phyloP scores from a whole-genome alignment of 2,329 filamentous ascomycete genomes.

The Paracoccidioides brasiliensis region DNA sequence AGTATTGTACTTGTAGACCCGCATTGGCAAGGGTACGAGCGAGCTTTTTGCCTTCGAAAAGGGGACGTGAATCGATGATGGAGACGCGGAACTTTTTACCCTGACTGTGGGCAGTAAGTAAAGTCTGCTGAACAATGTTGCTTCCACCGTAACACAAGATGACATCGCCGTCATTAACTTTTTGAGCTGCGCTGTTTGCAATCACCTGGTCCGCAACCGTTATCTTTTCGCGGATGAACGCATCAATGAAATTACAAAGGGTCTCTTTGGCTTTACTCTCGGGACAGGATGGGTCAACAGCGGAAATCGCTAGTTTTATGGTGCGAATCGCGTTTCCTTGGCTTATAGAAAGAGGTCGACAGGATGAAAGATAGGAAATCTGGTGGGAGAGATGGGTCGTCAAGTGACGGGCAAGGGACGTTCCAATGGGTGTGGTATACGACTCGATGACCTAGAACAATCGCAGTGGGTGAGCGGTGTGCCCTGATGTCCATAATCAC shows the following conservation, averaged over 20 bases:
- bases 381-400: constrained; percentile 87
- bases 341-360: constrained; percentile 87
- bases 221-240: constrained; percentile 81
- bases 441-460: constrained; percentile 64
- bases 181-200: constrained; percentile 57
- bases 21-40: constrained; percentile 56
- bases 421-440: constrained; percentile 79
- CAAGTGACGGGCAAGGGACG: constrained; percentile 78
- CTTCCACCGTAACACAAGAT: constrained; percentile 80
- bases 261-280: constrained; percentile 70
- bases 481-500: constrained; percentile 3
- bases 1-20: constrained; percentile 69
- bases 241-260: constrained; percentile 70
- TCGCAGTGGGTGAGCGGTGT: background rate
- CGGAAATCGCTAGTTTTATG: constrained; percentile 83
- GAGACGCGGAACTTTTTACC: constrained; percentile 73
- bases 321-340: constrained; percentile 96
- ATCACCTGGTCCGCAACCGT: constrained; percentile 79
- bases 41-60: constrained; percentile 58
- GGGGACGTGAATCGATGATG: constrained; percentile 62
- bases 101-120: constrained; percentile 55
- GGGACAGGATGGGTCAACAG: constrained; percentile 72
- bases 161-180: constrained; percentile 67
- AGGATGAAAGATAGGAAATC: constrained; percentile 87
- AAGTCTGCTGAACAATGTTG: constrained; percentile 69